Conservation (phyloP, 805 yeast species). For the Komagataella populi region DNA sequence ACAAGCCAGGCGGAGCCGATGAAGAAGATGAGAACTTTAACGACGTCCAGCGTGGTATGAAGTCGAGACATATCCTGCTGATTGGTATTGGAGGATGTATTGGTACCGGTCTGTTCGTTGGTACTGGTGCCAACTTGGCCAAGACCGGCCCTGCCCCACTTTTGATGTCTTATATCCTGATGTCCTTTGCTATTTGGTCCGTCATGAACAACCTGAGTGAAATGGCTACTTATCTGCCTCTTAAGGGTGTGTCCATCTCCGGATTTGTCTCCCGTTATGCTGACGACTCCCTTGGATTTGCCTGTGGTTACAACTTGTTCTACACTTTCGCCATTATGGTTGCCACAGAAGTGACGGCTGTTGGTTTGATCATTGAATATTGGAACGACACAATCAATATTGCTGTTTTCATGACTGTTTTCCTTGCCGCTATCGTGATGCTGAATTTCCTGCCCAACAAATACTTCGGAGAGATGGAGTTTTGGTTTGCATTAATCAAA, state of each 20-base stretch:
- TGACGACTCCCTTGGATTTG: slow-evolving; percentile 46
- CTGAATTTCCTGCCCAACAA: slow-evolving; percentile 40
- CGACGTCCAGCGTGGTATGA: slow-evolving; percentile 24
- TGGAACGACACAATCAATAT: slow-evolving; percentile 44
- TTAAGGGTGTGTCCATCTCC: slow-evolving; percentile 53
- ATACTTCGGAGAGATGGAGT: slow-evolving; percentile 37
- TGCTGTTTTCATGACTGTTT: slow-evolving; percentile 47
- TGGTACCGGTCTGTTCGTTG: slow-evolving; percentile 49
- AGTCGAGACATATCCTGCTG: slow-evolving; percentile 42
- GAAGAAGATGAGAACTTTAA: neutral
- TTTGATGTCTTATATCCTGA: slow-evolving; percentile 45
- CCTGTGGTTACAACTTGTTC: slow-evolving; percentile 33
- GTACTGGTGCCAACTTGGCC: slow-evolving; percentile 28
- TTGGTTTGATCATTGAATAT: slow-evolving; percentile 46
- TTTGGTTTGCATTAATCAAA: slow-evolving; percentile 55
- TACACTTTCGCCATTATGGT: slow-evolving; percentile 38
- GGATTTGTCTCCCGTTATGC: slow-evolving; percentile 21
- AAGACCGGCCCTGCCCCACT: slow-evolving; percentile 25
- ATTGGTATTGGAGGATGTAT: slow-evolving; percentile 62
- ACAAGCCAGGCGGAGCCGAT: neutral
- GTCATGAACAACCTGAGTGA: slow-evolving; percentile 57
- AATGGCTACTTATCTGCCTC: slow-evolving; percentile 48
- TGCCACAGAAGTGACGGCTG: slow-evolving; percentile 53
- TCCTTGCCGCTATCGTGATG: slow-evolving; percentile 29
- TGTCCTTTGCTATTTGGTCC: slow-evolving; percentile 51